Evolutionary conservation across 1,284 basidiomycete genomes (phyloP), one percentile per base, ranked within the genome.

Genomic region (Mrakiaceae sp.): DNA sequence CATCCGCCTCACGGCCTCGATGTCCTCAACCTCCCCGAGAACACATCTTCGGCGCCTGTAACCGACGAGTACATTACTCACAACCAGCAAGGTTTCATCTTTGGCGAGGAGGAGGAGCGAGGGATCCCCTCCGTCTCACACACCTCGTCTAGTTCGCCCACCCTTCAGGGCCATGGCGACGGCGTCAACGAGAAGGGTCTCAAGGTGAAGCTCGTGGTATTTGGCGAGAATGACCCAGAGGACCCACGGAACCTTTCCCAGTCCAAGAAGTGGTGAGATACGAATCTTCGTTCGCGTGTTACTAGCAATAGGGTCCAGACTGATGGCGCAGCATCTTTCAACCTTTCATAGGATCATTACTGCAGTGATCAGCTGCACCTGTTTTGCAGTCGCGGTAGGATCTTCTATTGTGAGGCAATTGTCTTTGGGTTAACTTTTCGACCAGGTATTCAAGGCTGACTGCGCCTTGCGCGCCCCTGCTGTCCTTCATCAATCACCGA

Each of bases 301-400:
- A 48, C 48, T 40, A 42, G n/a, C 14, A 5, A 27, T 46, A 7
- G 44, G 44, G 27, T 12, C 50, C 58, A 40, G 4, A 10, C 3
- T 51, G 7, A 44, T 27, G 42, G 47, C 9, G 7, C 3, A 4
- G 14, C 12, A 10, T n/a, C 49, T 11, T 0, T 8, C 9, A 44
- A 27, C 7, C 16, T 2, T 42, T 40, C 12, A 5, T 44, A 62
- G 61, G 62, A 1, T 65, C 43, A 47, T 49, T n/a, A 66, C 64
- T 9, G 12, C 54, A 4, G 56, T 51, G 39, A 49, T 66, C 12
- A 27, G 55, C 4, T 57, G 16, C 42, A 59, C 55, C 27, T 66
- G 64, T 46, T 66, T 66, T 50, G 53, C 53, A 5, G 64, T 66
- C n/a, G 64, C 64, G 16, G 42, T 66, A 3, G 64, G 64, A 11